Conservation (phyloP, 768 basidiomycete species). For the Fomitopsis pulvina region DNA sequence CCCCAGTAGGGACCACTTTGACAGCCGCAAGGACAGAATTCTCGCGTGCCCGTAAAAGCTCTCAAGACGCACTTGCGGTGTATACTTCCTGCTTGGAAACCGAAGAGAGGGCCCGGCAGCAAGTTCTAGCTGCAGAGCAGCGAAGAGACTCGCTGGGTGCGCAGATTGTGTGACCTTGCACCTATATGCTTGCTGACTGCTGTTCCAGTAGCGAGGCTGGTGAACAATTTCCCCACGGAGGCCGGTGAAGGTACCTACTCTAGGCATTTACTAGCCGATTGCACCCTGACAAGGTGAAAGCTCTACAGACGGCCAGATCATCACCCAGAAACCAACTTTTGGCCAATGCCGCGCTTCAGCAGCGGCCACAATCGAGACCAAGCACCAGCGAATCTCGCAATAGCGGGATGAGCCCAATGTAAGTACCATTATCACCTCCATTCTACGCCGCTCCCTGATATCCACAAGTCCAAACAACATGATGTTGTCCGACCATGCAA, state of each 20-base stretch:
- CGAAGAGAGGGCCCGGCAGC: conserved; percentile 60
- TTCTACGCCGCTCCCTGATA: background rate
- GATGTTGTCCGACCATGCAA: conserved; percentile 12
- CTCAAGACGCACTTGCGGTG: conserved; percentile 62
- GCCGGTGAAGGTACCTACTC: conserved; percentile 19
- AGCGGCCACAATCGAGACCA: conserved; percentile 12
- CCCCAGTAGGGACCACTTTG: conserved; percentile 3
- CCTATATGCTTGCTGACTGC: conserved; percentile 9
- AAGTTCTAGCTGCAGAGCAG: conserved; percentile 58
- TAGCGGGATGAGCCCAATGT: conserved; percentile 16
- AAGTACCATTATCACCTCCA: background rate
- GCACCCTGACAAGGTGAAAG: background rate
- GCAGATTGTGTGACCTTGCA: conserved; percentile 11
- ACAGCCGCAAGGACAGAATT: conserved; percentile 47
- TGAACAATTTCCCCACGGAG: conserved; percentile 17
- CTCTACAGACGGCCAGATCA: background rate
- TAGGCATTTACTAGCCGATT: background rate
- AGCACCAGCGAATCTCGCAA: conserved; percentile 16
- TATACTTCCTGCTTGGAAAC: conserved; percentile 66
- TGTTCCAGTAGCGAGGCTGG: conserved; percentile 18
- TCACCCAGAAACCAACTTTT: background rate
- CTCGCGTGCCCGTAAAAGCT: conserved; percentile 61
- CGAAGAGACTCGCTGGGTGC: conserved; percentile 55
- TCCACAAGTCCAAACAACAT: conserved; percentile 11
- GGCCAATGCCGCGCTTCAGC: background rate